Evolutionary conservation across 345 rosid genomes (phyloP).

Genomic region (Camelina neglecta): DNA sequence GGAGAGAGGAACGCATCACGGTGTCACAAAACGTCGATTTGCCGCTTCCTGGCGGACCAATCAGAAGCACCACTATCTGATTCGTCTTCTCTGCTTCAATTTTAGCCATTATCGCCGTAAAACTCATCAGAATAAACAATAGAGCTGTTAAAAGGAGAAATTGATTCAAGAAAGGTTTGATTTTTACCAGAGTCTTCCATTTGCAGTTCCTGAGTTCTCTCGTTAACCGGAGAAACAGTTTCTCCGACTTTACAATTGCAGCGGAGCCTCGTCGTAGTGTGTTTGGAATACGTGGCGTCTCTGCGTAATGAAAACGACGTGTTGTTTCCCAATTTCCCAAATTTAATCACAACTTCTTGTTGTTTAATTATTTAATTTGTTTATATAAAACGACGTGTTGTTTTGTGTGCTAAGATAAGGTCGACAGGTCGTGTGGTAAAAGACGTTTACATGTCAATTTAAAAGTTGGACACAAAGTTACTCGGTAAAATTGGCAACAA

Average conservation of each 20-base stretch:
- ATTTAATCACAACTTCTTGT: too few relatives aligned
- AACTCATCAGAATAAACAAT: background rate
- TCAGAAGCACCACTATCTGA: slow-evolving; percentile 55
- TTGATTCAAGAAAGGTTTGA: background rate
- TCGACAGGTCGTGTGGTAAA: too few relatives aligned
- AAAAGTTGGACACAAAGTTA: too few relatives aligned
- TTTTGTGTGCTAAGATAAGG: too few relatives aligned
- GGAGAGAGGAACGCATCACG: slow-evolving; percentile 59
- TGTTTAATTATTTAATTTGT: too few relatives aligned
- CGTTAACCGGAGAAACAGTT: slow-evolving; percentile 25
- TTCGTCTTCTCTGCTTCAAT: slow-evolving; percentile 51
- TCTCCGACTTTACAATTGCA: slow-evolving; percentile 5
- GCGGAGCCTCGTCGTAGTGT: background rate
- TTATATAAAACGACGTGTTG: too few relatives aligned
- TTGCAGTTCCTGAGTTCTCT: slow-evolving; percentile 47
- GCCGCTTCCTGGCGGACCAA: slow-evolving; percentile 95
- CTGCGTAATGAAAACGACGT: background rate
- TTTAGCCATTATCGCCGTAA: slow-evolving; percentile 27
- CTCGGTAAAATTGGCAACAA: too few relatives aligned
- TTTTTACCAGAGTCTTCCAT: slow-evolving; percentile 44
- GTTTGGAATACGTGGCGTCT: slow-evolving; percentile 34
- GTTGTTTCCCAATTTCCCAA: background rate
- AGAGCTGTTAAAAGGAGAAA: too few relatives aligned
- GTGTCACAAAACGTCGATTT: slow-evolving; percentile 87
- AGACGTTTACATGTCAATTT: too few relatives aligned